These are phyloP conservation scores for Sporothrix brunneoviolacea DNA, from an alignment of 2,329 filamentous ascomycete genomes.

Conservation along the genomic window DNA sequence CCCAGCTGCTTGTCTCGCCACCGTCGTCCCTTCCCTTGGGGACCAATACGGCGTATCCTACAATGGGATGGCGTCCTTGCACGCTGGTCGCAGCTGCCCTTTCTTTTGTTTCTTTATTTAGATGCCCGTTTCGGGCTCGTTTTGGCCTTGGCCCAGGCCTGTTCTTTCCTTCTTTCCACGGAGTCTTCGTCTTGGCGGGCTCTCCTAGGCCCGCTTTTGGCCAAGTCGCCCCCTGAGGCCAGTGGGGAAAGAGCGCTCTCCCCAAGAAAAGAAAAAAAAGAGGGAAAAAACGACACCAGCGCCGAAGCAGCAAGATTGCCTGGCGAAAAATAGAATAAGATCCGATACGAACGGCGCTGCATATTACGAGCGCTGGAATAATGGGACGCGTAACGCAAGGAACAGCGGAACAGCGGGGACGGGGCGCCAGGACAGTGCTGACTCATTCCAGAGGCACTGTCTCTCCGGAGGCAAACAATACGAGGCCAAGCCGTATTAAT, in stretches of 20 bases:
- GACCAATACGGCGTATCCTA: too few species aligned
- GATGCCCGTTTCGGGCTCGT: constrained; percentile 3
- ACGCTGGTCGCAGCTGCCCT: background rate
- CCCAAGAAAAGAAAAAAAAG: background rate
- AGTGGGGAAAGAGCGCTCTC: constrained; percentile 5
- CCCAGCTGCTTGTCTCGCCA: background rate
- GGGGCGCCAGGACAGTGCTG: background rate
- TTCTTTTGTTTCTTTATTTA: constrained; percentile 9
- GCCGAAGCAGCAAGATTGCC: background rate
- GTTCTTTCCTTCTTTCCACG: background rate
- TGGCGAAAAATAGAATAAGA: background rate
- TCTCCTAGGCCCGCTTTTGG: background rate
- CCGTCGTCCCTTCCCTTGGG: background rate
- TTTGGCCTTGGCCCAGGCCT: background rate
- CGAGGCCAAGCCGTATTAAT: constrained; percentile 2
- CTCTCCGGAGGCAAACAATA: background rate
- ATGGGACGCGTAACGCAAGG: constrained; percentile 5
- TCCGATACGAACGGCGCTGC: too few species aligned
- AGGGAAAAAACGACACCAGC: background rate
- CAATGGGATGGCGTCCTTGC: too few species aligned
- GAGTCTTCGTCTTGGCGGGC: background rate
- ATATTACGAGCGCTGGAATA: too few species aligned
- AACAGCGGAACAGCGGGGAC: too few species aligned
- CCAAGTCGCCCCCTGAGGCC: background rate
- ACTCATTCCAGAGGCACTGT: background rate